Evolutionary conservation across 306 rosid species (phyloP).

Genomic region (Quercus mongolica): DNA sequence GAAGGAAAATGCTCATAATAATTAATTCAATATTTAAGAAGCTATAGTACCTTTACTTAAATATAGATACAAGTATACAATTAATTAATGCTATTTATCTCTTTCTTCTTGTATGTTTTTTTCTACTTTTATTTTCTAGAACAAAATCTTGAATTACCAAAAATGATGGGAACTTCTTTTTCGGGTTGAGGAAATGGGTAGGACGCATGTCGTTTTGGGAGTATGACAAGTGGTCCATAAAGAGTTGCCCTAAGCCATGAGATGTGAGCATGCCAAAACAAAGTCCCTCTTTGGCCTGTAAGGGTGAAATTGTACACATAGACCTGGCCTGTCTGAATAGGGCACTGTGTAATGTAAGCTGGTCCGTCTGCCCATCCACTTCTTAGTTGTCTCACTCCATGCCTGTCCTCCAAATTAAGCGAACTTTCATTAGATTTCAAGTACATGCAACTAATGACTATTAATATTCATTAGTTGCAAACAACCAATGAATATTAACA

Average conservation of each 20-base stretch:
- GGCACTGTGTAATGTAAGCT: conserved; percentile 70
- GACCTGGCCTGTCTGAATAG: conserved; percentile 58
- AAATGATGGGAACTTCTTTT: conserved; percentile 60
- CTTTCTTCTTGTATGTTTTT: no score
- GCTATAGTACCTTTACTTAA: neutral
- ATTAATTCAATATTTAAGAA: neutral
- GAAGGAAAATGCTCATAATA: neutral
- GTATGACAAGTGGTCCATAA: conserved; percentile 67
- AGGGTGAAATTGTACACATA: conserved; percentile 61
- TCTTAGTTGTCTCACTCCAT: conserved; percentile 52
- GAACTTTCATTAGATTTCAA: neutral
- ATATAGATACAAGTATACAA: no score
- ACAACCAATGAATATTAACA: no score
- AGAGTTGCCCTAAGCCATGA: conserved; percentile 70
- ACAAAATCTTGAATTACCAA: conserved; percentile 33
- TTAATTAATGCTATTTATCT: no score
- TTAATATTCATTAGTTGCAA: neutral
- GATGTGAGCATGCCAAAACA: conserved; percentile 79
- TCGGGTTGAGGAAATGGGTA: conserved; percentile 67
- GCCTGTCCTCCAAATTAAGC: conserved; percentile 29
- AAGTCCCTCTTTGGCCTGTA: conserved; percentile 65
- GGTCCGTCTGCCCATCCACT: conserved; percentile 87
- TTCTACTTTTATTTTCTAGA: neutral
- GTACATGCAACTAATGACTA: neutral
- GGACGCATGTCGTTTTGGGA: conserved; percentile 55